phyloP scores from a whole-genome alignment of 345 rosid species.

The Conringia planisiliqua region DNA sequence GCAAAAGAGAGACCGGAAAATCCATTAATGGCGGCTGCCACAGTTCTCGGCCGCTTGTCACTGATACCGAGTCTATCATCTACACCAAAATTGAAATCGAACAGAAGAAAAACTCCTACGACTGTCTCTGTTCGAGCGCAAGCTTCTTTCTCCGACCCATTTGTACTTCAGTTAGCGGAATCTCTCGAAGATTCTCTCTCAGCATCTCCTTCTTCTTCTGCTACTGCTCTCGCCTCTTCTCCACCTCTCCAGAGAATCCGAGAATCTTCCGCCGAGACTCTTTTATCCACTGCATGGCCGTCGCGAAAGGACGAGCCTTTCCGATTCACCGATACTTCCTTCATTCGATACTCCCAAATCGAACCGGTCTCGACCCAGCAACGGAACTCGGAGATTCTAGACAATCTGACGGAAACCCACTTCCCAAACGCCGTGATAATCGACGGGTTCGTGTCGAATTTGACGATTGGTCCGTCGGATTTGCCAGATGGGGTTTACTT shows the following conservation, averaged over 20 bases:
- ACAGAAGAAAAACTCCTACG: slow-evolving; percentile 22
- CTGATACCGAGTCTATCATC: slow-evolving; percentile 23
- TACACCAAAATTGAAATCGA: slow-evolving; percentile 27
- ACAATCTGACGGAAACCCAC: slow-evolving; percentile 38
- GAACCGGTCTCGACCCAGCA: slow-evolving; percentile 57
- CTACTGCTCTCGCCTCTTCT: slow-evolving; percentile 7
- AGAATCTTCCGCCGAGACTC: slow-evolving; percentile 59
- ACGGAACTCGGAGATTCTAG: slow-evolving; percentile 24
- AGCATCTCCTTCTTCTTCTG: slow-evolving; percentile 31
- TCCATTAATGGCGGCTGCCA: slow-evolving; percentile 46
- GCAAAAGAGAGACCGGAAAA: neutral
- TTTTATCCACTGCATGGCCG: slow-evolving; percentile 84
- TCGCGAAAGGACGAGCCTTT: slow-evolving; percentile 83
- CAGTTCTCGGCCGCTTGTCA: slow-evolving; percentile 35
- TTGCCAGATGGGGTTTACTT: slow-evolving; percentile 77
- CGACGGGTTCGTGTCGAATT: slow-evolving; percentile 68
- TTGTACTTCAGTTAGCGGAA: slow-evolving; percentile 81
- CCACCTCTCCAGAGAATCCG: slow-evolving; percentile 64
- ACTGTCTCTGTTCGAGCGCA: slow-evolving; percentile 41
- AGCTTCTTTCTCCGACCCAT: slow-evolving; percentile 78
- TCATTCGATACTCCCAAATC: slow-evolving; percentile 59
- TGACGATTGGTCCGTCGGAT: slow-evolving; percentile 42
- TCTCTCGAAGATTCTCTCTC: slow-evolving; percentile 80
- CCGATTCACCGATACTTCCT: slow-evolving; percentile 82
- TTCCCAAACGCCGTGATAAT: slow-evolving; percentile 47